Evolutionary conservation across 2,329 filamentous ascomycete genomes (phyloP), one percentile per base, ranked within the genome.

Genomic region (Verticillium nubilum): DNA sequence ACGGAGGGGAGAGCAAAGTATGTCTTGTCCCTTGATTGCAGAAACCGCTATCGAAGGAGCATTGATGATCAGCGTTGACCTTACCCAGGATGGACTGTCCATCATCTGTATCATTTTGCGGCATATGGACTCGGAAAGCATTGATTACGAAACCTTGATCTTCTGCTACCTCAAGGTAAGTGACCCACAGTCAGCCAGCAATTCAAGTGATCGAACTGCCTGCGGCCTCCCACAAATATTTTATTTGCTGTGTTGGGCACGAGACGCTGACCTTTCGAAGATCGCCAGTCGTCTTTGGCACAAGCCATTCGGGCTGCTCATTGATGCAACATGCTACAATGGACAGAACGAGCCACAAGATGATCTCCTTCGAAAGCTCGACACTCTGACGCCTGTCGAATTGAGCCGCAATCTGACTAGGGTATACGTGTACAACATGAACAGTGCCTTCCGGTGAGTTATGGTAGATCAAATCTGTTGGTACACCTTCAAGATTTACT

Each of bases 391-490:
- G 3, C 86, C 87, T 0, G 78, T 78, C 0, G 87, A 90, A 65
- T 70, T 89, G 52, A 78, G 81, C 1, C 78, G 78, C 57, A 83
- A 86, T 61, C 73, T 89, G 4, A 77, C 81, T 1, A 79, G 86
- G 37, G 79, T 88, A 47, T 90, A 89, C 64, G 78, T 90, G 17
- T 89, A 90, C 72, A 90, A 90, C 67, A 89, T 89, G 86, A 90
- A 90, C 66, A 88, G 84, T 67, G 82, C 85, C 12, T 89, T 87
- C 70, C 81, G 83, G 81, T 83, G 73, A 62, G 75, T 28, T 58
- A 29, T 23, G 35, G 42, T 47, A 7, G 61, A 47, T 67, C 33
- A 68, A 59, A 7, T 23, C n/a, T 47, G 12, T 17, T 27, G 9
- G 27, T n/a, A 4, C 29, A 23, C 19, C 25, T 29, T 27, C 3